Base-by-base conservation (phyloP, 2,329 filamentous ascomycete genomes). In the Aspergillus ochraceus region DNA sequence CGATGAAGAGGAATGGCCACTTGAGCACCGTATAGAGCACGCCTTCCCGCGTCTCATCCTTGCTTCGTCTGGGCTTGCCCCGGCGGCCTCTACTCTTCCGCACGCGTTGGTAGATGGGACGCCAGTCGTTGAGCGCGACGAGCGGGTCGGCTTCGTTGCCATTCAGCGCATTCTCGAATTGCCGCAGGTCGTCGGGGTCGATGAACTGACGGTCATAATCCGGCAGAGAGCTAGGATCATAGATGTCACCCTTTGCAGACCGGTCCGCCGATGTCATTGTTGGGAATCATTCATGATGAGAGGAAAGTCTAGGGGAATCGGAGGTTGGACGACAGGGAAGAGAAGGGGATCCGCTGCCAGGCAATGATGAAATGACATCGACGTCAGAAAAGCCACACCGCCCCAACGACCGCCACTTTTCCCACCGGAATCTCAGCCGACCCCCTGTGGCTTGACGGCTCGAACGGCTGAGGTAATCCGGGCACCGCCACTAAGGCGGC, bases 71-170 rank as follows among this genome's bases (percentile, higher is more conserved):
- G 2, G 76, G 72, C 17, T 64, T 61, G 60, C 75, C 79, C 36
- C 83, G 83, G 30, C 85, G 72, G 42, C 66, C 65, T 66, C 72
- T 74, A 64, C 69, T 76, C 73, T 74, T 79, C 59, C 82, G 81
- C 22, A 93, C 83, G 59, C 85, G 88, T 72, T 94, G 86, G 67
- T 90, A 88, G 12, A 98, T 86, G 0, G 95, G 95, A 17, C 91
- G 88, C 95, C 95, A 99, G 80, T 99, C 95, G 74, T 96, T 96
- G 71, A 96, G 87, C 46, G 95, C 94, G 3, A 91, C 90, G 69
- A 98, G 87, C 39, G 90, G 87, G 46, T 88, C 83, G 1, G 86
- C 86, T 62, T 96, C 92, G 0, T 93, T 92, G 1, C 90, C 91
- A n/a, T 87, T 85, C 9, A 97, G 84, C 8, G 94, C 94, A 60